These are phyloP conservation scores for Trametes polyzona DNA, from an alignment of 1,284 basidiomycete species.

Conservation along the genomic window DNA sequence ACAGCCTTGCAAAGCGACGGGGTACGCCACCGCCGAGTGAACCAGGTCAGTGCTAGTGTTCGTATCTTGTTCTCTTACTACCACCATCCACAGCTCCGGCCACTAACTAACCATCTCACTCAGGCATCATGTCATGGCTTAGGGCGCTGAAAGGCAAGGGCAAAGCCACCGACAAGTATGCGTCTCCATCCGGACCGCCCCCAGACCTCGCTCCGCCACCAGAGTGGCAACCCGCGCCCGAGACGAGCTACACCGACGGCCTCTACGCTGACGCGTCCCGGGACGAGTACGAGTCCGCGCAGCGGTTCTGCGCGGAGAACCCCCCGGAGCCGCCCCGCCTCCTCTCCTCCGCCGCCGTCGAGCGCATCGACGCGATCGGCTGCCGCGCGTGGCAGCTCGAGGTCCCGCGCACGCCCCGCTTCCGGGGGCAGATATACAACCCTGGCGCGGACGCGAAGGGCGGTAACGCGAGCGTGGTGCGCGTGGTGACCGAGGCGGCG, in stretches of 20 bases:
- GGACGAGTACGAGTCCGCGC: constrained; percentile 53
- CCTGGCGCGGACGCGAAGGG: constrained; percentile 38
- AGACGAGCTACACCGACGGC: constrained; percentile 49
- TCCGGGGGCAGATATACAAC: constrained; percentile 44
- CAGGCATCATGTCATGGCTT: constrained; percentile 15
- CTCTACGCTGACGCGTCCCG: constrained; percentile 56
- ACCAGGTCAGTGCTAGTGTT: too few species aligned
- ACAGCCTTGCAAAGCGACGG: too few species aligned
- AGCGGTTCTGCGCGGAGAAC: constrained; percentile 49
- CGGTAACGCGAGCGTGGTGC: constrained; percentile 34
- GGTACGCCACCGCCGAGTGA: too few species aligned
- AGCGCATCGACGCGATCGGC: constrained; percentile 49
- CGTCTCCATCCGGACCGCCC: constrained; percentile 1
- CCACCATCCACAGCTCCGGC: not conserved
- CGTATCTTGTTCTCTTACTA: not conserved
- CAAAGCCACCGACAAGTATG: constrained; percentile 3
- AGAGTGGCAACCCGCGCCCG: constrained; percentile 53
- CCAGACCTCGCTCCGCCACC: constrained; percentile 40
- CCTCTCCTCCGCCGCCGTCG: constrained; percentile 51
- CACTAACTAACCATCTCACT: not conserved
- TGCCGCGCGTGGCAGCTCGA: constrained; percentile 56
- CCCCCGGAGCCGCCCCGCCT: constrained; percentile 46
- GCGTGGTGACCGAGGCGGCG: constrained; percentile 42
- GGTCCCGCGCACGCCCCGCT: constrained; percentile 40
- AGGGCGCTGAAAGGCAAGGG: constrained; percentile 20